These are phyloP conservation scores for Blastocystis sp. DNA, from an alignment of 352 stramenopile species.

Conservation along the genomic window DNA sequence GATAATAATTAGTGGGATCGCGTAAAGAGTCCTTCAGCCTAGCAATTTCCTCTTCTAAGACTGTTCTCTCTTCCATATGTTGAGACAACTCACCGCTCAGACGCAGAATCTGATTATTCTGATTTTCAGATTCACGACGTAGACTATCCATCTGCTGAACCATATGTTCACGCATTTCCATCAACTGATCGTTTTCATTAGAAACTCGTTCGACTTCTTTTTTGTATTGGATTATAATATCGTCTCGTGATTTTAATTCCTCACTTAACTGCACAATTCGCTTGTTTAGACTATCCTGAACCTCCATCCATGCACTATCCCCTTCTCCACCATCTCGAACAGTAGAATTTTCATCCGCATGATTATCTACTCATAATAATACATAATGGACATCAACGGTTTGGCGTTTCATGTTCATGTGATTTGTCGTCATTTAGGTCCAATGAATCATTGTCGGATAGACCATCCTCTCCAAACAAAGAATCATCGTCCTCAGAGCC, in stretches of 20 bases:
- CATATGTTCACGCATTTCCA: background rate
- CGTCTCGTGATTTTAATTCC: too few relatives aligned
- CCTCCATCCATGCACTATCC: too few relatives aligned
- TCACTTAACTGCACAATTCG: too few relatives aligned
- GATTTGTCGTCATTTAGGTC: background rate
- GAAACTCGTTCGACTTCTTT: background rate
- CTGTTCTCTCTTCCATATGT: slow-evolving; percentile 19
- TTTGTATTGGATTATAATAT: background rate
- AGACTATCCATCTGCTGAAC: background rate
- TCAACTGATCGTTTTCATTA: background rate
- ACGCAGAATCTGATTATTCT: slow-evolving; percentile 7
- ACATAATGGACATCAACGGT: background rate
- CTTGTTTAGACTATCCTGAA: too few relatives aligned
- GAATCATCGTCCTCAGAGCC: slow-evolving; percentile 1
- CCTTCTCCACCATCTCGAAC: too few relatives aligned
- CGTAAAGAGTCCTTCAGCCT: background rate
- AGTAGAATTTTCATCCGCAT: too few relatives aligned
- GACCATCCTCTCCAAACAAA: background rate
- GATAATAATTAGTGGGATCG: slow-evolving; percentile 17
- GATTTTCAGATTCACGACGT: background rate
- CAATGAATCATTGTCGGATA: background rate
- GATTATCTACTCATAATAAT: too few relatives aligned
- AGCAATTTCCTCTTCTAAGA: background rate
- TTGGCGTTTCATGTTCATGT: background rate
- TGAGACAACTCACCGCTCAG: background rate